Conservation (phyloP, 2,329 filamentous ascomycete genomes). For the Sordariomycetes sp. region DNA sequence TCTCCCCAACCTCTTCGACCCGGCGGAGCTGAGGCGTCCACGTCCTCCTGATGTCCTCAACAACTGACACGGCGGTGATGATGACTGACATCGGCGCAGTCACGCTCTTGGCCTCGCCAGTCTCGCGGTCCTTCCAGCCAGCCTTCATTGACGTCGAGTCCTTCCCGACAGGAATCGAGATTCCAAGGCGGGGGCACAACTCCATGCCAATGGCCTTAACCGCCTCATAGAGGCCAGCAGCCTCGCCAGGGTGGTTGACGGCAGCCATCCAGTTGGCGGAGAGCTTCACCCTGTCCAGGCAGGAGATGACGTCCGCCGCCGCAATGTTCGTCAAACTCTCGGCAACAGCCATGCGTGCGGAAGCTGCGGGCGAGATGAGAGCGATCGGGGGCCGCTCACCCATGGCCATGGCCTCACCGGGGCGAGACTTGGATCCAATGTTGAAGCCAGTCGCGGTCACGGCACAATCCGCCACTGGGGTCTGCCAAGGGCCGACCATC, state of each 20-base stretch:
- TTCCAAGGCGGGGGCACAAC: constrained; percentile 76
- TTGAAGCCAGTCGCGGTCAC: constrained; percentile 78
- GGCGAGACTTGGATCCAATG: constrained; percentile 49
- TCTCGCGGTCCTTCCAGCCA: constrained; percentile 67
- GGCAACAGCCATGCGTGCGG: constrained; percentile 89
- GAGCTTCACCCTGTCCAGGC: constrained; percentile 63
- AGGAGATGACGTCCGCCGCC: constrained; percentile 48
- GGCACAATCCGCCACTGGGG: constrained; percentile 83
- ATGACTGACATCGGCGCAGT: constrained; percentile 85
- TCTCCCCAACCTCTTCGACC: constrained; percentile 78
- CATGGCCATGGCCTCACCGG: constrained; percentile 96
- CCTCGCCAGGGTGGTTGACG: constrained; percentile 85
- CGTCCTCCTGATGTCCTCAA: constrained; percentile 69
- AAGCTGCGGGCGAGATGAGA: constrained; percentile 78
- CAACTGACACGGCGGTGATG: constrained; percentile 80
- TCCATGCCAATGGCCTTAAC: constrained; percentile 89
- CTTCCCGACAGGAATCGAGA: constrained; percentile 93
- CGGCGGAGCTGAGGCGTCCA: constrained; percentile 87
- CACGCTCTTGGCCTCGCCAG: constrained; percentile 63
- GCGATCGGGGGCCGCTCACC: constrained; percentile 85
- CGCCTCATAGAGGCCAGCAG: constrained; percentile 82
- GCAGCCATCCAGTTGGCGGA: constrained; percentile 99
- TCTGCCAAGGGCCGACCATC: constrained; percentile 94
- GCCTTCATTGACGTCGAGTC: constrained; percentile 99
- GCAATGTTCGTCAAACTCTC: constrained; percentile 90